phyloP scores from a whole-genome alignment of 306 rosid species.

The Medicago arabica region DNA sequence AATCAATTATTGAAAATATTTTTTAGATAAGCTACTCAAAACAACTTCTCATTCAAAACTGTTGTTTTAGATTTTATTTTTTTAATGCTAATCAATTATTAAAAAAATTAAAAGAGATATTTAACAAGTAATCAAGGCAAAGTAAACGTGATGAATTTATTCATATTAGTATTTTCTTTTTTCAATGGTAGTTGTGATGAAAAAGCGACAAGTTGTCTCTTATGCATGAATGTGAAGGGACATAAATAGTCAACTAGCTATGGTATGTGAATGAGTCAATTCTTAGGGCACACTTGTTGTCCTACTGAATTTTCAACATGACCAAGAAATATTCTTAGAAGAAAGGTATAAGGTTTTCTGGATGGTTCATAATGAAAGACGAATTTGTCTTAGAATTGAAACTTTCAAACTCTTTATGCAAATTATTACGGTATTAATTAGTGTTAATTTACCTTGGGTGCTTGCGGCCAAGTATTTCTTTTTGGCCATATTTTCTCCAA shows the following conservation, averaged over 20 bases:
- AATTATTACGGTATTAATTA: neutral
- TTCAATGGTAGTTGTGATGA: too few relatives aligned
- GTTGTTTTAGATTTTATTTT: too few relatives aligned
- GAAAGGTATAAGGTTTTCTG: slow-evolving; percentile 24
- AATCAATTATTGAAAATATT: too few relatives aligned
- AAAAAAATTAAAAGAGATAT: too few relatives aligned
- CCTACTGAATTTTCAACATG: slow-evolving; percentile 37
- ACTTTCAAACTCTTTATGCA: slow-evolving; percentile 11
- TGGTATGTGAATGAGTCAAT: slow-evolving; percentile 39
- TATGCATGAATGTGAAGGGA: slow-evolving; percentile 27
- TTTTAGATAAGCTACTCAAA: too few relatives aligned
- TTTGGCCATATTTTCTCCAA: slow-evolving; percentile 93
- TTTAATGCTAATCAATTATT: too few relatives aligned
- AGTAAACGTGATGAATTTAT: too few relatives aligned
- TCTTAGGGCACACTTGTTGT: neutral
- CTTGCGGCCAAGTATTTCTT: slow-evolving; percentile 69
- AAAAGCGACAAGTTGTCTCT: too few relatives aligned
- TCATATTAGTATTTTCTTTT: too few relatives aligned
- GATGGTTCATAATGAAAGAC: slow-evolving; percentile 14
- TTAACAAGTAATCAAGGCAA: too few relatives aligned
- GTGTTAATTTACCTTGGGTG: slow-evolving; percentile 61
- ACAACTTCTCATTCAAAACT: too few relatives aligned
- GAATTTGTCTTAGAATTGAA: slow-evolving; percentile 37
- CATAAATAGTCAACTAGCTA: too few relatives aligned
- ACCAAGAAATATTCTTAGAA: slow-evolving; percentile 4